A percentile compares a stretch with the other conserved stretches of the same genome.
These are phyloP conservation scores for Streptanthus diversifolius DNA, from an alignment of 345 rosid species.

Conservation along the genomic window DNA sequence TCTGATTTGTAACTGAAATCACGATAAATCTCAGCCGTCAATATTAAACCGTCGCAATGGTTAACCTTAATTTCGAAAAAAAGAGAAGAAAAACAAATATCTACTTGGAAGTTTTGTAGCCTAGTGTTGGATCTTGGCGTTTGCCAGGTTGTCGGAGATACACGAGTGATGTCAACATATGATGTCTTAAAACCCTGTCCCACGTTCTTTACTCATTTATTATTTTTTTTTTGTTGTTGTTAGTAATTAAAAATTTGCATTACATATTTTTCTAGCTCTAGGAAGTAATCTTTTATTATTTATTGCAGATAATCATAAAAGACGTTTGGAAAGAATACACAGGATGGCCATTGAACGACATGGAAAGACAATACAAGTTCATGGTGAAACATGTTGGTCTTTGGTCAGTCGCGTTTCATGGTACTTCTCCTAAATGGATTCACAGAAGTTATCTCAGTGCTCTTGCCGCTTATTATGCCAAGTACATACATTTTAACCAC, in stretches of 20 bases:
- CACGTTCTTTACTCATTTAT: constrained; percentile 17
- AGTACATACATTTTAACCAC: constrained; percentile 41
- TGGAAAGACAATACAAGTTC: constrained; percentile 94
- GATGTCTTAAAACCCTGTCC: constrained; percentile 24
- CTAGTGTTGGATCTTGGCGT: constrained; percentile 28
- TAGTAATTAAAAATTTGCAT: background rate
- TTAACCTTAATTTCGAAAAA: background rate
- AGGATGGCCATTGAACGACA: constrained; percentile 94
- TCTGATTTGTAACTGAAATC: background rate
- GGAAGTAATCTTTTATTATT: background rate
- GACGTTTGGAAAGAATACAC: constrained; percentile 97
- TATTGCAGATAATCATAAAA: constrained; percentile 67
- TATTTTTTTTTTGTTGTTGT: background rate
- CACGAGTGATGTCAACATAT: constrained; percentile 19
- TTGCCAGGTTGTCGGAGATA: constrained; percentile 38
- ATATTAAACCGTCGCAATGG: background rate
- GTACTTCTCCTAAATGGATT: constrained; percentile 95
- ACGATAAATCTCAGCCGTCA: constrained; percentile 9
- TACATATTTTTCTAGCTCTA: background rate
- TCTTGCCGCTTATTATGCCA: constrained; percentile 93
- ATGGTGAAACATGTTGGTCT: constrained; percentile 93
- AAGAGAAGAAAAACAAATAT: background rate
- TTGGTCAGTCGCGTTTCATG: constrained; percentile 95
- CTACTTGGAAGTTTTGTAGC: constrained; percentile 29
- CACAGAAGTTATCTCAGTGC: constrained; percentile 86